A percentile compares a stretch with the other conserved stretches of the same genome.
phyloP scores from a whole-genome alignment of 805 yeast species.

The Clavispora carvajalis region DNA sequence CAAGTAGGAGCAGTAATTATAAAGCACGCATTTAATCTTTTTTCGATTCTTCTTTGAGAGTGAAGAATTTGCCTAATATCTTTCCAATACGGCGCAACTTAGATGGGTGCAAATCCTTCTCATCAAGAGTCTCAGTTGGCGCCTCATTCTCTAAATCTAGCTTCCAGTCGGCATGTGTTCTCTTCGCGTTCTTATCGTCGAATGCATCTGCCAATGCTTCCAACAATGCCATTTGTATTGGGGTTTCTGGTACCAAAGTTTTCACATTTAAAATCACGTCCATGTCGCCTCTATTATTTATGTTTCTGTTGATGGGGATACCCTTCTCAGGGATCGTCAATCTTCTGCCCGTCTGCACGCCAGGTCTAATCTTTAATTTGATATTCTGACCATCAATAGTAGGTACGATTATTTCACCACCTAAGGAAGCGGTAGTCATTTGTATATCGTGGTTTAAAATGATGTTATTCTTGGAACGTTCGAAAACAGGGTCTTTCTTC shows the following conservation, averaged over 20 bases:
- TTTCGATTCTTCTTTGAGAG: slow-evolving; percentile 27
- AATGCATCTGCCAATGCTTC: slow-evolving; percentile 94
- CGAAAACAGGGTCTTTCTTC: slow-evolving; percentile 65
- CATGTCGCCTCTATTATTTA: slow-evolving; percentile 70
- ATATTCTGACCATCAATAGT: slow-evolving; percentile 77
- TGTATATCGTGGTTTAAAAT: slow-evolving; percentile 64
- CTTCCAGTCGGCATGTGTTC: slow-evolving; percentile 47
- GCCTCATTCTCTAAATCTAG: slow-evolving; percentile 18
- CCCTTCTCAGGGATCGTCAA: slow-evolving; percentile 84
- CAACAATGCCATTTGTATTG: slow-evolving; percentile 80
- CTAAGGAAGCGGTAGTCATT: slow-evolving; percentile 94
- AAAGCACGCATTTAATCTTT: not conserved
- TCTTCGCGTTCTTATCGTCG: slow-evolving; percentile 72
- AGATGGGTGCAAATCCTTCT: slow-evolving; percentile 41
- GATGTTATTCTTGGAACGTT: slow-evolving; percentile 62
- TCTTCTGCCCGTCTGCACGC: slow-evolving; percentile 71
- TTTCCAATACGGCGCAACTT: slow-evolving; percentile 53
- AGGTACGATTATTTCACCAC: slow-evolving; percentile 88
- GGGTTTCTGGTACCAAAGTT: slow-evolving; percentile 68
- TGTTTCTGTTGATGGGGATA: slow-evolving; percentile 58
- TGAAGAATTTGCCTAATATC: slow-evolving; percentile 55
- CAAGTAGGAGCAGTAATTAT: not conserved
- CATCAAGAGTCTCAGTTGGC: slow-evolving; percentile 21
- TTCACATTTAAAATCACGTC: slow-evolving; percentile 68
- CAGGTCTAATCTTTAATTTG: slow-evolving; percentile 75